phyloP scores from a whole-genome alignment of 2,329 filamentous ascomycete species.

The Colletotrichum australisinense region DNA sequence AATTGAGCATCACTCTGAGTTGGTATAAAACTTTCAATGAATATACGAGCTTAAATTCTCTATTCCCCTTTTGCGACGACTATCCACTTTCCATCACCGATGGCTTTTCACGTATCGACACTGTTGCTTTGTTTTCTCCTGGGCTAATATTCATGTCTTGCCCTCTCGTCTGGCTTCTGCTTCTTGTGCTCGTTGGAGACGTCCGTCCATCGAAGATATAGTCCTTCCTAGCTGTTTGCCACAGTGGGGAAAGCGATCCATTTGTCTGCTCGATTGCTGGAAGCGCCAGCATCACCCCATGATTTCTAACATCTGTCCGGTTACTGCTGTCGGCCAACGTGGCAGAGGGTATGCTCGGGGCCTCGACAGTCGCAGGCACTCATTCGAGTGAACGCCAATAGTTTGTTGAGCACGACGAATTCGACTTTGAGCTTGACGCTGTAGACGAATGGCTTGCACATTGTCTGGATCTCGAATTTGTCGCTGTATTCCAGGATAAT shows the following conservation, averaged over 20 bases:
- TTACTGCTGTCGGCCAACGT: conserved; percentile 10
- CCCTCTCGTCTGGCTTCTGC: background rate
- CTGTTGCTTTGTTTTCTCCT: background rate
- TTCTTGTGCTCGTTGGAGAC: background rate
- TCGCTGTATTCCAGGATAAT: conserved; percentile 37
- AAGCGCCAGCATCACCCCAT: background rate
- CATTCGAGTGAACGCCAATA: conserved; percentile 36
- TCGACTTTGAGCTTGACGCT: conserved; percentile 51
- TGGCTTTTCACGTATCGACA: background rate
- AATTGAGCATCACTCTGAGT: too few relatives aligned
- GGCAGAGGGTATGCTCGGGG: conserved; percentile 2
- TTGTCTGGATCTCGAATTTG: conserved; percentile 37
- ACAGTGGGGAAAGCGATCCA: conserved; percentile 6
- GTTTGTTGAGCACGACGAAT: conserved; percentile 48
- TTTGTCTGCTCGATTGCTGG: conserved; percentile 25
- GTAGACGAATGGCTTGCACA: conserved; percentile 42
- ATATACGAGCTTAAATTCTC: background rate
- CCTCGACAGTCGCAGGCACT: conserved; percentile 30
- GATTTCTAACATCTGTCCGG: background rate
- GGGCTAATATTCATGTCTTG: background rate
- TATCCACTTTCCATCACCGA: background rate
- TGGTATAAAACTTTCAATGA: too few relatives aligned
- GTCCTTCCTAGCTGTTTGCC: background rate
- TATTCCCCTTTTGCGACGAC: background rate
- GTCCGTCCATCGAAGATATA: conserved; percentile 5